Evolutionary conservation across 495 filamentous ascomycete species (phyloP), one percentile per base, ranked within the genome.

Genomic region (Penicillium samsonianum): DNA sequence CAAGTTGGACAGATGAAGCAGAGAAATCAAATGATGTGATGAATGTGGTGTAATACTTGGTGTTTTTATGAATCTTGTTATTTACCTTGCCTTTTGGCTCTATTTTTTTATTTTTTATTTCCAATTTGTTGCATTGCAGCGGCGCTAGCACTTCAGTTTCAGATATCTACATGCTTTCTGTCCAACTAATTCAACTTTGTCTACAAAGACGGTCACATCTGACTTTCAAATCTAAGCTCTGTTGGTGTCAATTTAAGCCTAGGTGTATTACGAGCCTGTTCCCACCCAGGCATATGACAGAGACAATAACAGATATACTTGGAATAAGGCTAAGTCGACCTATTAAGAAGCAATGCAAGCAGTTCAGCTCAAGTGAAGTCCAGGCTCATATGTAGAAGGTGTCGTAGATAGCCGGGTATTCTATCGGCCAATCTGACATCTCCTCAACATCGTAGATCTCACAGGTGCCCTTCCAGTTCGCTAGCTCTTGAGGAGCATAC

Each of bases 1-100:
- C 30, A 84, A 73, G 61, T 72, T 77, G 16, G 76, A 73, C 38
- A 72, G 71, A 41, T 65, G 60, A 49, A 51, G 55, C 59, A 53
- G 60, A 60, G 57, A 59, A 60, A 60, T 58, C 52, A 43, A 57
- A 59, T 57, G 57, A 67, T 62, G 47, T 59, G 50, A 42, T 50
- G 60, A 47, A 63, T 63, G 50, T 45, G 55, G 28, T 65, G 63
- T 62, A 49, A 46, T 64, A 55, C 55, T 49, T 59, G 59, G 55
- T 64, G 44, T 30, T 60, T 47, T 50, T 53, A 51, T 19, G 58
- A 25, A 37, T 47, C 37, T 59, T 61, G 49, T 67, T 59, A 49
- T 54, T 31, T 55, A 54, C 47, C 23, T 20, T 26, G 5, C 16
- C 16, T 47, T 47, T n/a, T 26, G 43, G 23, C 19, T 40, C 22